Base-by-base conservation (phyloP, 164 flowering plant species). In the Malania oleifera region DNA sequence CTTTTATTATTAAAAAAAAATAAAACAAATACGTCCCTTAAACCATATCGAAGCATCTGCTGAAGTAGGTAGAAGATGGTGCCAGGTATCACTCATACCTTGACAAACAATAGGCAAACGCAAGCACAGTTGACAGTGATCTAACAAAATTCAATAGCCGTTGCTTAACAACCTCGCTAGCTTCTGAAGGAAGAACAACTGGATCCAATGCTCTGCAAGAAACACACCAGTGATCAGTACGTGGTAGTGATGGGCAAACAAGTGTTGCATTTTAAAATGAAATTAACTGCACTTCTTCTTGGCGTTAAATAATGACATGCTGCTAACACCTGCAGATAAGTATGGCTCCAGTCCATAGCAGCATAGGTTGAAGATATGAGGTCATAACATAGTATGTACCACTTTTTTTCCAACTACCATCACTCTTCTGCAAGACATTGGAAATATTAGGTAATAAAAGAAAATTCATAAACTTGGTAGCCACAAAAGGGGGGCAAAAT, bases 111-210 rank as follows among this genome's bases (percentile, higher is more conserved):
- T 78, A 84, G 7, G 97, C 90, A 53, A 82, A 76, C n/a, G 96
- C 88, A 57, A 93, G 73, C 37, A 93, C 96, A 38, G 97, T 86
- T 24, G 98, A 89, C 62, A 93, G 74, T 56, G 98, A 87, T 69
- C 91, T 77, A 15, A 83, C 75, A 74, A 93, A 89, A 76, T 61
- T 77, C 75, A 93, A 39, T 64, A 93, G 75, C 28, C 97, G 84
- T 52, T 74, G 82, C 70, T 93, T 93, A 54, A 90, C 87, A 72
- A 68, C 74, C 75, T 86, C 86, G 63, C 89, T 76, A 56, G 97
- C 82, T 73, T 86, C 95, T n/a, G 91, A 67, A 47, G 87, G 96
- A 43, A 90, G 69, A 59, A 75, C 67, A 38, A 93, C 68, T 51
- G 97, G 96, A 71, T 93, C 95, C 67, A 90, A 63, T 49, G 83